Base-by-base conservation (phyloP, 2,329 filamentous ascomycete species). In the Lomentospora prolificans region DNA sequence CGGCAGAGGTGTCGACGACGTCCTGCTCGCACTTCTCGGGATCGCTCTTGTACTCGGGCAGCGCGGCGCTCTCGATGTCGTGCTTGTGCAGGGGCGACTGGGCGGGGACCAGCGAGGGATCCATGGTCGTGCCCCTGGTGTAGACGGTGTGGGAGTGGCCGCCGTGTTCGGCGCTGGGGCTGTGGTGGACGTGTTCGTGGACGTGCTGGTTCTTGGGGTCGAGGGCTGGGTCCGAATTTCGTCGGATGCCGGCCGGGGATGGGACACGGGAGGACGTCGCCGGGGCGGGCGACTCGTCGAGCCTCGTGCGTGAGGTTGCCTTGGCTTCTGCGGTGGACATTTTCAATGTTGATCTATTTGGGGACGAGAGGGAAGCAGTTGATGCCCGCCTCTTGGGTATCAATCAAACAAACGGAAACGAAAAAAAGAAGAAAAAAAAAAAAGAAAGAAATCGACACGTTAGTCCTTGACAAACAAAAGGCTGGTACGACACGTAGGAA, bases 111-210 rank as follows among this genome's bases (percentile, higher is more conserved):
- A 62, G 56, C 19, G 59, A 56, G 4, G 64, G 63, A 60, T 77
- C 66, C 9, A 68, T 61, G 12, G 66, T 70, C 24, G 65, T 72
- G 50, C 69, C 72, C 52, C 70, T 70, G 33, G 75, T 70, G 62
- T 81, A 81, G 46, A 74, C 67, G 36, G 75, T 70, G 53, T 80
- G 72, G 54, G 69, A 59, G 19, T 33, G 31, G 51, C 14, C 22
- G 22, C 22, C 31, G 60, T 70, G 60, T 39, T 68, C 61, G 36
- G 68, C 60, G 58, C 70, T 60, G 57, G 67, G 58, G 36, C 68
- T 68, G 62, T 77, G 74, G 61, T 75, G 67, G 25, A 67, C 61
- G 61, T 77, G 74, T 19, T 64, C 59, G 61, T 78, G 75, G 10
- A 62, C 65, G 56, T 75, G 74, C 64, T 76, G 73, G 62, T 74